Evolutionary conservation across 2,329 filamentous ascomycete genomes (phyloP), one percentile per base, ranked within the genome.

Genomic region (Dactylonectria estremocensis): DNA sequence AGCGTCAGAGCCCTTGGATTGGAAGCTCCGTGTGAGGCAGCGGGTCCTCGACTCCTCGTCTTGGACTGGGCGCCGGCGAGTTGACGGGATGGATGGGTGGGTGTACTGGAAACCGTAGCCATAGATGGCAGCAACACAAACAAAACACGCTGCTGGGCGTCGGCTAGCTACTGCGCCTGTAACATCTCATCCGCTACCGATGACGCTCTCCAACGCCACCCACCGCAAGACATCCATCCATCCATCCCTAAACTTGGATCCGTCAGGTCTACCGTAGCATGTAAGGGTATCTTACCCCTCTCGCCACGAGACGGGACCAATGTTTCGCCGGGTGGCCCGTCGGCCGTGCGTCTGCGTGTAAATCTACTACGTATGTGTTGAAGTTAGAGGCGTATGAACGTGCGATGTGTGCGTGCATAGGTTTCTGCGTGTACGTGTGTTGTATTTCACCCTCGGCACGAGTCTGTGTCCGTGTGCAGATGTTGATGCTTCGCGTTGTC

Each of bases 241-340:
- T 55, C 24, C 35, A 40, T 16, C 10, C 22, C 13, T 55, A 66
- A 57, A 57, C 45, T 57, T 61, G 57, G 49, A 22, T 37, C 45
- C 37, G 53, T 31, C 48, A 54, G 37, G 31, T 28, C 24, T 28
- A 28, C 24, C 24, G 24, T 35, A 53, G 48, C 52, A 43, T 52
- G 58, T 43, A 52, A 43, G 37, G 37, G 49, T 31, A 53, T 61
- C 58, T 58, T 58, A 58, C 58, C 58, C 64, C 64, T 61, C 58
- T 62, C 61, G 45, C 66, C 62, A 53, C 49, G 66, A 61, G 35
- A 61, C 69, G 69, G 68, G 69, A 48, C 69, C 69, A 70, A 70
- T 70, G 69, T 70, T 67, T 70, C 66, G 69, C 69, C 63, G 66
- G 52, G 52, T 62, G 58, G 60, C 43, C 60, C 60, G 59, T 63